Evolutionary conservation across 2,329 filamentous ascomycete genomes (phyloP), one percentile per base, ranked within the genome.

Genomic region (Coniochaeta sp.): DNA sequence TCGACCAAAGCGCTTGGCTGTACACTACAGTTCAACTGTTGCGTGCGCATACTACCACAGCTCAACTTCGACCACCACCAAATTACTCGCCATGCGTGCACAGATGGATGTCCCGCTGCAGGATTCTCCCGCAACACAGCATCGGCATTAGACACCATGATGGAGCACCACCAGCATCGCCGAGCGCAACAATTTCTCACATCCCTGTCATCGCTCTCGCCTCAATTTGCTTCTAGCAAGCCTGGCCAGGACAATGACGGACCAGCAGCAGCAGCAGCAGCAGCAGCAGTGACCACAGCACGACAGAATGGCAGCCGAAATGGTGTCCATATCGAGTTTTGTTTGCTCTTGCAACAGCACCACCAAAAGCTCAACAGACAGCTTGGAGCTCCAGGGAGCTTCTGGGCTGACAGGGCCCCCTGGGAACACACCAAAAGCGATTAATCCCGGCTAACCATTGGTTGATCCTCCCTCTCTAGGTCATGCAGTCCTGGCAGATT

Each of bases 401-500:
- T n/a, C 2, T 42, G 38, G 12, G 6, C 38, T 26, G 38, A 42
- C 38, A 42, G 38, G 38, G 38, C 18, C 38, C 38, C 38, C 38
- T n/a, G 38, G n/a, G 38, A 30, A 42, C 38, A 9, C 35, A 9
- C 38, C 18, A 42, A 18, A 14, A 42, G 4, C 22, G 38, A 2
- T 42, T 10, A 14, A 18, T n/a, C 5, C 12, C 18, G 26, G 38
- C 38, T 42, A 42, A 42, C 38, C n/a, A 42, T 42, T 42, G 38
- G 38, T 42, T 18, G 18, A 18, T 12, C 45, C n/a, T 14, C 45
- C 13, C n/a, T 31, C n/a, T 46, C 45, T 53, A 79, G 76, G 76
- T 68, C 69, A 81, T 81, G 78, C 75, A 81, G 71, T 77, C 80
- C 69, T 81, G 78, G 78, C 76, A 80, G 68, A 75, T 81, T 67